Base-by-base conservation (phyloP, 345 rosid genomes). In the Reutealis trisperma region DNA sequence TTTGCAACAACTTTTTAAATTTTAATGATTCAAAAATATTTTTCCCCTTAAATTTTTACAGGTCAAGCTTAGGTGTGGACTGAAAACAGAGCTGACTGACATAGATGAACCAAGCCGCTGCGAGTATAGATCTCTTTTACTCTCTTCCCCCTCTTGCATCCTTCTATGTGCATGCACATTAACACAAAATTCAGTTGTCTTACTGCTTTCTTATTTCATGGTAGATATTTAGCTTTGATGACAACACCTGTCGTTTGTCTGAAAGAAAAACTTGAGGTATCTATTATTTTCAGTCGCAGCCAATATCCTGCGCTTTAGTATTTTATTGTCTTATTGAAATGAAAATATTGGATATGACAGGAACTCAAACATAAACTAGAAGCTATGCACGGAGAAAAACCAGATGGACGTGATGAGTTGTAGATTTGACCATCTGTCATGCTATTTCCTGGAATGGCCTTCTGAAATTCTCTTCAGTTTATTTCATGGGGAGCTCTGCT, bases 11-110 rank as follows among this genome's bases (percentile, higher is more conserved):
- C 14, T 5, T 45, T 45, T 22, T 57, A 27, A 27, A 27, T 27
- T 27, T 27, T 13, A 45, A 67, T 44, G 32, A 44, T 67, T 1
- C 21, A 6, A 32, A 55, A 22, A 41, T 57, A 32, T 18, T 69
- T 49, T 51, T 3, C 14, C 44, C 44, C 32, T 54, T 2, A 19
- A 19, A 9, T 15, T 30, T 70, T 34, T 55, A 67, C 71, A 67
- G 71, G 72, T 68, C 58, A 68, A 67, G 55, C 71, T 67, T 41
- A 67, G 71, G 71, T 67, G 71, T 67, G 71, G 71, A 24, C 71
- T 67, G 71, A 44, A 64, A 67, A 68, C 72, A 47, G 72, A 49
- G 72, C 72, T 68, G 37, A 68, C 58, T 68, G 72, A 47, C 14
- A 4, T 68, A 10, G 59, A 68, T 68, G 71, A 67, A 22, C 71